phyloP scores from a whole-genome alignment of 2,329 filamentous ascomycete species.

The Cercospora zeae-maydis region DNA sequence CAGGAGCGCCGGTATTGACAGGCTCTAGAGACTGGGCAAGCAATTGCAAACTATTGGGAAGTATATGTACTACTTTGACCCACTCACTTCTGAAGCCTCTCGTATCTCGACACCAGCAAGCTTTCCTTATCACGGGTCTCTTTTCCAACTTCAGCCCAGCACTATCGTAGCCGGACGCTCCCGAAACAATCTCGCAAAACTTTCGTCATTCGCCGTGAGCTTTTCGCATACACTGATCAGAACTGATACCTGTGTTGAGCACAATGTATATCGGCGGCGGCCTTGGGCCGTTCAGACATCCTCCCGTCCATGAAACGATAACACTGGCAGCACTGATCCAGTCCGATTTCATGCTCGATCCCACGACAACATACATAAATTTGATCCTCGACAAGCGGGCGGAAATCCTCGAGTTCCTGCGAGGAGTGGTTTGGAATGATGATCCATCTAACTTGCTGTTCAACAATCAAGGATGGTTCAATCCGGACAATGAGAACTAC shows the following conservation, averaged over 20 bases:
- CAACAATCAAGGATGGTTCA: conserved; percentile 3
- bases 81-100: neutral
- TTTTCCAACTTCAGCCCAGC: neutral
- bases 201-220: neutral
- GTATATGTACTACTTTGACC: neutral
- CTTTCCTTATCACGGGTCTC: neutral
- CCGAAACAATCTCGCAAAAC: neutral
- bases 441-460: conserved; percentile 11
- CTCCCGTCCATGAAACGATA: conserved; percentile 9
- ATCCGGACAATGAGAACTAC: conserved; percentile 7
- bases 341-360: conserved; percentile 8
- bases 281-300: conserved; percentile 2
- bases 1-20: neutral
- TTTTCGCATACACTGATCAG: neutral
- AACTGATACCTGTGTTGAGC: neutral
- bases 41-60: neutral
- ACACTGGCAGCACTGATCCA: conserved; percentile 7
- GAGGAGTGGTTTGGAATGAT: conserved; percentile 12
- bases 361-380: conserved; percentile 4
- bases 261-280: conserved; percentile 11
- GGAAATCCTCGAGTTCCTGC: conserved; percentile 9
- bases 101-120: neutral
- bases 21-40: neutral
- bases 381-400: conserved; percentile 3
- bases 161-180: neutral